Percentiles rank a stretch among this genome's conserved stretches.
These are phyloP conservation scores for Mycena citricolor DNA, from an alignment of 1,284 basidiomycete species.

Conservation along the genomic window DNA sequence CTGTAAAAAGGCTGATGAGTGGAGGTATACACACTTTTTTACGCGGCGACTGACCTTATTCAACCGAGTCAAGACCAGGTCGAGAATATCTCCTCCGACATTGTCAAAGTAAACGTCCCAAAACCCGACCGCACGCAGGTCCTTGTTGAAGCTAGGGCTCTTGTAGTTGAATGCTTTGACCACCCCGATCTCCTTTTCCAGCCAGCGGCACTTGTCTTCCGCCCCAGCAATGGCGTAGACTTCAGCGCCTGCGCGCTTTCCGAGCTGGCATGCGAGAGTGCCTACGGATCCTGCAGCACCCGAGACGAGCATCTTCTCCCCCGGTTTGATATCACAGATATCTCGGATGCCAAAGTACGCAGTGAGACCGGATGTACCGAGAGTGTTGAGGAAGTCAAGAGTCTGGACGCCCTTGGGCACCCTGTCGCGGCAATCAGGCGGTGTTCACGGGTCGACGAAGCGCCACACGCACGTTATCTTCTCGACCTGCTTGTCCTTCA, in stretches of 20 bases:
- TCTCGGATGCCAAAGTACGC: slow-evolving; percentile 87
- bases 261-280: slow-evolving; percentile 74
- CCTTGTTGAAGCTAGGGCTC: slow-evolving; percentile 63
- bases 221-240: slow-evolving; percentile 81
- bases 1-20: not conserved
- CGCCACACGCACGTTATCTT: slow-evolving; percentile 49
- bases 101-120: slow-evolving; percentile 87
- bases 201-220: slow-evolving; percentile 80
- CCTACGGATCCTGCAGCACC: slow-evolving; percentile 90
- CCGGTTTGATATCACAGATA: slow-evolving; percentile 74
- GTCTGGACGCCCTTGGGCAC: slow-evolving; percentile 53
- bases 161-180: slow-evolving; percentile 90
- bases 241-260: slow-evolving; percentile 70
- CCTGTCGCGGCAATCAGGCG: slow-evolving; percentile 35
- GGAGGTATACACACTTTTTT: too few species aligned
- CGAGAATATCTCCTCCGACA: slow-evolving; percentile 80
- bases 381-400: slow-evolving; percentile 76
- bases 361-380: slow-evolving; percentile 78
- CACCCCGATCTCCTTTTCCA: slow-evolving; percentile 78
- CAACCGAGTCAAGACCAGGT: slow-evolving; percentile 71
- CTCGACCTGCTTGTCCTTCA: slow-evolving; percentile 53
- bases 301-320: slow-evolving; percentile 83
- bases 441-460: not conserved
- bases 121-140: slow-evolving; percentile 65
- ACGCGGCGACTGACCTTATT: slow-evolving; percentile 53